Conservation (phyloP, 176 grass and related monocot genomes). For the Miscanthus lutarioriparius region DNA sequence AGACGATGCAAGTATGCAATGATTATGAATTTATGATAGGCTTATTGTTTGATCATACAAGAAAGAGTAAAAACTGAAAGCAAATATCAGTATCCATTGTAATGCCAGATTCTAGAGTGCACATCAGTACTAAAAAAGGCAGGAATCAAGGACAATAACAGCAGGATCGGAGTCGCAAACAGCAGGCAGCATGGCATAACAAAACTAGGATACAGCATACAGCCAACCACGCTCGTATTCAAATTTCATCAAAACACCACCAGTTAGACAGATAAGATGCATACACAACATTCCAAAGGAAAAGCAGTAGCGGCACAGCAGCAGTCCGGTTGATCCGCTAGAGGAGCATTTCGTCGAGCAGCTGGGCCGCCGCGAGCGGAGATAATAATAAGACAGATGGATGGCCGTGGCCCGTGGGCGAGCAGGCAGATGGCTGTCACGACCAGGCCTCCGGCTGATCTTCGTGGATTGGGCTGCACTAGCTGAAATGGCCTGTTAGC, state of each 20-base stretch:
- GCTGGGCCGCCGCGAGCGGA: neutral
- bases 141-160: neutral
- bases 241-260: neutral
- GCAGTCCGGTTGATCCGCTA: neutral
- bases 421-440: too few species aligned
- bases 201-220: neutral
- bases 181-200: too few species aligned
- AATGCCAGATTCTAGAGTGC: too few species aligned
- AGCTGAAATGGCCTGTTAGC: too few species aligned
- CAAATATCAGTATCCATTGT: too few species aligned
- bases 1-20: neutral
- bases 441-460: too few species aligned
- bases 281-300: neutral
- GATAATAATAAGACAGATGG: neutral
- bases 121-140: too few species aligned
- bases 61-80: too few species aligned
- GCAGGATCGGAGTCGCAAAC: neutral
- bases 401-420: too few species aligned
- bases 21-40: neutral
- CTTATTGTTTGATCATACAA: too few species aligned
- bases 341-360: slow-evolving; percentile 35
- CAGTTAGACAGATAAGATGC: neutral
- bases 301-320: neutral
- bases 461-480: too few species aligned
- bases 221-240: neutral